A percentile compares a stretch with the other conserved stretches of the same genome.
phyloP scores from a whole-genome alignment of 768 basidiomycete species.

The Termitomyces bulborhizus region DNA sequence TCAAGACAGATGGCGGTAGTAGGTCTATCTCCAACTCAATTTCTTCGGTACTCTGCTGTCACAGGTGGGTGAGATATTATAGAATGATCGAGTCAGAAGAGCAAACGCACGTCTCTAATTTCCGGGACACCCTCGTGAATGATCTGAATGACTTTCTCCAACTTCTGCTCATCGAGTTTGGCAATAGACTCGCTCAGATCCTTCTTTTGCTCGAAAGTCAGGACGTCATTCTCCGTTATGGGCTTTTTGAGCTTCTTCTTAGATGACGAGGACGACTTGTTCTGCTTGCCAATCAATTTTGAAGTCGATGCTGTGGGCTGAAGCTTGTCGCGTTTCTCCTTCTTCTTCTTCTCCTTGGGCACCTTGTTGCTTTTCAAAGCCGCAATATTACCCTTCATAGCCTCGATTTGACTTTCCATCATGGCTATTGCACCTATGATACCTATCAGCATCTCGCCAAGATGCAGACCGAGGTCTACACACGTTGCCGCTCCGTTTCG shows the following conservation, averaged over 20 bases:
- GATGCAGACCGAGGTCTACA: constrained; percentile 21
- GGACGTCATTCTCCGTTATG: constrained; percentile 68
- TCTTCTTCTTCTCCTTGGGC: constrained; percentile 65
- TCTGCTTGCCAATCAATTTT: constrained; percentile 47
- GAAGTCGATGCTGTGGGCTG: constrained; percentile 54
- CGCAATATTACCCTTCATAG: constrained; percentile 65
- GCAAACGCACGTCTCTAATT: constrained; percentile 75
- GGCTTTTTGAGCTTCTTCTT: constrained; percentile 68
- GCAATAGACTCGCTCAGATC: constrained; percentile 94
- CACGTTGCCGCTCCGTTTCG: constrained; percentile 67
- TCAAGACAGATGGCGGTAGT: constrained; percentile 79
- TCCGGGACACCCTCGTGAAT: constrained; percentile 93
- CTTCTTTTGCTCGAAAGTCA: constrained; percentile 97
- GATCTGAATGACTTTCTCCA: constrained; percentile 90
- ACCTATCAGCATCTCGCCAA: constrained; percentile 15
- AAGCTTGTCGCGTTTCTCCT: constrained; percentile 52
- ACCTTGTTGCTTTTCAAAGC: constrained; percentile 49
- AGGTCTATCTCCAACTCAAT: constrained; percentile 98
- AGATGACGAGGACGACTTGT: constrained; percentile 31
- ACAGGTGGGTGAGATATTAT: constrained; percentile 8
- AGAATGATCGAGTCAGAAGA: constrained; percentile 7
- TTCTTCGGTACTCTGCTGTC: constrained; percentile 82
- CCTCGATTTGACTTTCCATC: constrained; percentile 80
- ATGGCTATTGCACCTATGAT: constrained; percentile 59
- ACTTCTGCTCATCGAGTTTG: constrained; percentile 72